phyloP scores from a whole-genome alignment of 805 yeast genomes.

The Cyberlindnera petersonii region DNA sequence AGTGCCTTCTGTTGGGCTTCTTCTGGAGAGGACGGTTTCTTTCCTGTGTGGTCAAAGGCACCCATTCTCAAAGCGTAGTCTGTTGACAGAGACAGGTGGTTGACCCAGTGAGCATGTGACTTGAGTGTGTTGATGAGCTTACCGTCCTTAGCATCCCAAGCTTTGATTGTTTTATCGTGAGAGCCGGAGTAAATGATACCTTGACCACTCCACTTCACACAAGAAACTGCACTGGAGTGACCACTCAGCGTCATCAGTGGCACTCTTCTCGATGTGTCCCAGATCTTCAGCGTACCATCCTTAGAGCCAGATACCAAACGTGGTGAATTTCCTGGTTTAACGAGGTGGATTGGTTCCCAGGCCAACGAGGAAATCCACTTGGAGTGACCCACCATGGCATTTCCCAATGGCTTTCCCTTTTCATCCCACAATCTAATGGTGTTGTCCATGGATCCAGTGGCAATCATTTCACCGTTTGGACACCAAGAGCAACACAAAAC shows the following conservation, averaged over 20 bases:
- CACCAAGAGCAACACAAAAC: constrained; percentile 89
- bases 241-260: constrained; percentile 75
- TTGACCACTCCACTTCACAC: constrained; percentile 96
- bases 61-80: constrained; percentile 87
- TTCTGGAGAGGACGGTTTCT: constrained; percentile 38
- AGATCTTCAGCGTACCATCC: constrained; percentile 82
- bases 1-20: constrained; percentile 47
- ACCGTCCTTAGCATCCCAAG: constrained; percentile 84
- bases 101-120: constrained; percentile 97
- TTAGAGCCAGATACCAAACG: constrained; percentile 84
- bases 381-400: constrained; percentile 71
- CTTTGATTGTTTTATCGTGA: constrained; percentile 89
- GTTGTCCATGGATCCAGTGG: constrained; percentile 95
- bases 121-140: constrained; percentile 72
- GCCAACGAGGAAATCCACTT: constrained; percentile 87
- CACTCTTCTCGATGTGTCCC: constrained; percentile 76
- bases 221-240: constrained; percentile 83
- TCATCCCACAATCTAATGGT: constrained; percentile 85
- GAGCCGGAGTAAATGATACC: constrained; percentile 83
- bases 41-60: constrained; percentile 73
- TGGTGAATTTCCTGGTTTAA: constrained; percentile 58
- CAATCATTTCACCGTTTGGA: constrained; percentile 85
- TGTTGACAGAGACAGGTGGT: constrained; percentile 87
- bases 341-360: constrained; percentile 93
- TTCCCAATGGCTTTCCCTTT: constrained; percentile 71